Conservation (phyloP, 176 grass and related monocot genomes). For the Paspalum vaginatum region DNA sequence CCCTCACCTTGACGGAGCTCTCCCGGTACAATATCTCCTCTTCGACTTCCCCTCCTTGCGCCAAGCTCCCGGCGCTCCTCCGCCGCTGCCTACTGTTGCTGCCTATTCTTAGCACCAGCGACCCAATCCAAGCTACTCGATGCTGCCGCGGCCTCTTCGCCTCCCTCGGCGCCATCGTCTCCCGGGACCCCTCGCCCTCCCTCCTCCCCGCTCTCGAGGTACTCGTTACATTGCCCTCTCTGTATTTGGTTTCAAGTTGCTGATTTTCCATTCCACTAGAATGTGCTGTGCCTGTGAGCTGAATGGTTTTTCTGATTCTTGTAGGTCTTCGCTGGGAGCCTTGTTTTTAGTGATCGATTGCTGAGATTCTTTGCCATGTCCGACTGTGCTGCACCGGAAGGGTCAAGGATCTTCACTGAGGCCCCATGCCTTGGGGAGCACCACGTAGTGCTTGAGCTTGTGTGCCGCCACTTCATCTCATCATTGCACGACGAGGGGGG, state of each 20-base stretch:
- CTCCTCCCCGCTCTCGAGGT: conserved; percentile 47
- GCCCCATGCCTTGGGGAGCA: neutral
- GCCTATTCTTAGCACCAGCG: neutral
- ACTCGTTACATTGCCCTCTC: neutral
- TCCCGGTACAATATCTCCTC: neutral
- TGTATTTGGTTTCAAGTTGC: neutral
- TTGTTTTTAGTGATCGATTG: neutral
- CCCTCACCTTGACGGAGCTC: neutral
- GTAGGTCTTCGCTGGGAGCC: conserved; percentile 34
- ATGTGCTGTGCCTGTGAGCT: neutral
- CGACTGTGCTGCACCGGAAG: neutral
- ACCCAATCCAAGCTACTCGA: neutral
- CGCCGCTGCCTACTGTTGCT: conserved; percentile 22
- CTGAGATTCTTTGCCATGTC: neutral
- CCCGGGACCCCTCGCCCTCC: conserved; percentile 21
- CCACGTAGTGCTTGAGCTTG: conserved; percentile 26
- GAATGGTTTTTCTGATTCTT: conserved; percentile 1
- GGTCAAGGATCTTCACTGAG: neutral
- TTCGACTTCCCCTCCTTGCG: neutral
- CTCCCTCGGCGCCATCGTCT: conserved; percentile 26
- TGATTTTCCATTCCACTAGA: neutral
- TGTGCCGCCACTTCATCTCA: conserved; percentile 46
- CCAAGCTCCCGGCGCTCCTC: conserved; percentile 6
- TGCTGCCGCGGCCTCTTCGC: conserved; percentile 3
- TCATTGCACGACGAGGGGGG: conserved; percentile 16